Conservation (phyloP, 2,329 filamentous ascomycete species). For the Diaporthe humulicola region DNA sequence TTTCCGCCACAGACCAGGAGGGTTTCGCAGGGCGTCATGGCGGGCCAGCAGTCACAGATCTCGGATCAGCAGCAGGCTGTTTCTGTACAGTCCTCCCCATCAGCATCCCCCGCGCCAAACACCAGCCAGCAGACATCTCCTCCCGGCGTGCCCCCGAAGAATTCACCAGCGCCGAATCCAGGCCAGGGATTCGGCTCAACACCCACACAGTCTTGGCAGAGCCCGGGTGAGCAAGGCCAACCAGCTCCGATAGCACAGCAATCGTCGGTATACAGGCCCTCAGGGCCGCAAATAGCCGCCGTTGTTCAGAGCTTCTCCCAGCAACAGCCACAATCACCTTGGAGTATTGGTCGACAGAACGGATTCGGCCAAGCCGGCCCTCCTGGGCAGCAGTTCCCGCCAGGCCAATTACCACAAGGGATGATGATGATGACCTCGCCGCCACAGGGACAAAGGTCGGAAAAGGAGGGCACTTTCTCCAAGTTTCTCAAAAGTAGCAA, state of each 20-base stretch:
- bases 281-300: constrained; percentile 28
- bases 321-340: constrained; percentile 28
- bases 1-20: constrained; percentile 25
- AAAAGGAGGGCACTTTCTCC: constrained; percentile 40
- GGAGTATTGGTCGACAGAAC: constrained; percentile 35
- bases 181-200: constrained; percentile 27
- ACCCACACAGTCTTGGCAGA: constrained; percentile 16
- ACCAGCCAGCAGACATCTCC: constrained; percentile 32
- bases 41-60: constrained; percentile 12
- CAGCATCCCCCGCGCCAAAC: constrained; percentile 33
- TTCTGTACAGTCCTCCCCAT: constrained; percentile 35
- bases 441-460: constrained; percentile 33
- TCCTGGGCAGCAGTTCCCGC: constrained; percentile 25
- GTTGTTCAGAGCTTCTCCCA: constrained; percentile 34
- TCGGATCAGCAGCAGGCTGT: constrained; percentile 28
- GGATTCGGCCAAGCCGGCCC: neutral
- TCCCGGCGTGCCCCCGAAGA: constrained; percentile 35
- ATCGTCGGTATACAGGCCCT: constrained; percentile 38
- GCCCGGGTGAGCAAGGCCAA: constrained; percentile 6
- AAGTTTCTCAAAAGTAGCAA: constrained; percentile 41
- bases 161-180: constrained; percentile 12
- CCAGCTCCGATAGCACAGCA: constrained; percentile 25
- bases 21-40: constrained; percentile 31
- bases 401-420: constrained; percentile 30
- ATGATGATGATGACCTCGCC: constrained; percentile 36